Base-by-base conservation (phyloP, 2,329 filamentous ascomycete genomes). In the Geosmithia flava region DNA sequence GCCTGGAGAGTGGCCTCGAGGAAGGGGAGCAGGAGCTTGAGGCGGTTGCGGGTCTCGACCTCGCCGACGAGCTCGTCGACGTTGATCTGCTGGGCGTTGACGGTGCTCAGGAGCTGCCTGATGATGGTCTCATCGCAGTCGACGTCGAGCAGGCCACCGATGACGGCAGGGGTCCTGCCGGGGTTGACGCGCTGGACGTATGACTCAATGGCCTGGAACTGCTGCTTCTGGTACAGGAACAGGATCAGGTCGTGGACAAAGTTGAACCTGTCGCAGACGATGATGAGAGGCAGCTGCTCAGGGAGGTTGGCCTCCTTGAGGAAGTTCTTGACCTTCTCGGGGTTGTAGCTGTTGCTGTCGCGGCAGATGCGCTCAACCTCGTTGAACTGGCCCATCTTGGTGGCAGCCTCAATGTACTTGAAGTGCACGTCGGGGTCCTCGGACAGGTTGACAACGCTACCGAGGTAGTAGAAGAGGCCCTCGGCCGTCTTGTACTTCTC, bases 261-360 rank as follows among this genome's bases (percentile, higher is more conserved):
- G 72, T 97, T 95, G 78, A 94, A 96, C n/a, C 91, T 87, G 63
- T 98, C 93, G 69, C 94, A 98, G 50, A 98, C 89, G 57, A 97
- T 96, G 68, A 98, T 98, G 48, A 98, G 74, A 42, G 93, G 93
- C 42, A 98, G 76, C 69, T 96, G 91, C 66, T 98, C 93, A 2
- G 84, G 82, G 43, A 98, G 74, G 55, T 83, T 85, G 48, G 93
- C 91, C 65, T 98, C 94, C 72, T 98, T 98, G 52, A 98, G 73
- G 79, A 97, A 98, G 72, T 98, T 98, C 76, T 96, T 96, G 50
- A 96, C 88, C 74, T 95, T 95, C 67, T 96, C 89, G 0, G 89
- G 78, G 64, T 96, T 91, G 69, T 89, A 91, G 60, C 78, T 76
- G 64, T 85, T 89, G 75, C 85, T 94, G 65, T 98, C 93, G 52